Evolutionary conservation across 257 asterid species (phyloP), one percentile per base, ranked within the genome.

Genomic region (Solanum arcanum): DNA sequence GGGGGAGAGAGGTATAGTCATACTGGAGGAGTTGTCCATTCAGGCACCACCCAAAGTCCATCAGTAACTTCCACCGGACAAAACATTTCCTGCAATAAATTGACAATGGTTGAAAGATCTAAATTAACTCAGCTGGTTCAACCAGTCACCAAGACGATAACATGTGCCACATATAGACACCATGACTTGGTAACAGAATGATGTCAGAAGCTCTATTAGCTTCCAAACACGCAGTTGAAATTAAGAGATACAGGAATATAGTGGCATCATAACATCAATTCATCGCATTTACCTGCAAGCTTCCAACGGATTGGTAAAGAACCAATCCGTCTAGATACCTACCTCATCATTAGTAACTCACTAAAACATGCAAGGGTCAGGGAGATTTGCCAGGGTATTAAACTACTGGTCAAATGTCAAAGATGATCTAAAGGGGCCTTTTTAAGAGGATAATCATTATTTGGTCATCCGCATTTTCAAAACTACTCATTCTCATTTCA

Each of bases 41-140:
- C 97, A 72, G 99, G 99, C 87, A 97, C 98, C 83, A 95, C 87
- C 99, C 99, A 97, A 49, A 97, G 92, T 72, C 97, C 98, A 69
- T 95, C 95, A 18, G 89, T 86, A 81, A 97, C 92, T 91, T 94
- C 92, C 87, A 94, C 94, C 1, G 99, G 98, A 85, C 90, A 91
- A 90, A 95, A 97, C 20, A 96, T 93, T 88, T 97, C 98, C 99
- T 96, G 93, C 44, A 90, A 77, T 90, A 68, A 81, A 49, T n/a
- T 41, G 69, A 70, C 49, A 66, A 23, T 37, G 2, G 25, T 85
- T 85, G 33, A 44, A 69, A 69, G 82, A 85, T 59, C 69, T 16
- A 46, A 80, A 80, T 10, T 23, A 41, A 76, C 35, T 75, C 64
- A 46, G 37, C 25, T 47, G 39, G 68, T 27, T 80, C 27, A 13